A percentile compares a stretch with the other conserved stretches of the same genome.
These are phyloP conservation scores for Fragaria vesca DNA, from an alignment of 306 rosid species.

Conservation along the genomic window DNA sequence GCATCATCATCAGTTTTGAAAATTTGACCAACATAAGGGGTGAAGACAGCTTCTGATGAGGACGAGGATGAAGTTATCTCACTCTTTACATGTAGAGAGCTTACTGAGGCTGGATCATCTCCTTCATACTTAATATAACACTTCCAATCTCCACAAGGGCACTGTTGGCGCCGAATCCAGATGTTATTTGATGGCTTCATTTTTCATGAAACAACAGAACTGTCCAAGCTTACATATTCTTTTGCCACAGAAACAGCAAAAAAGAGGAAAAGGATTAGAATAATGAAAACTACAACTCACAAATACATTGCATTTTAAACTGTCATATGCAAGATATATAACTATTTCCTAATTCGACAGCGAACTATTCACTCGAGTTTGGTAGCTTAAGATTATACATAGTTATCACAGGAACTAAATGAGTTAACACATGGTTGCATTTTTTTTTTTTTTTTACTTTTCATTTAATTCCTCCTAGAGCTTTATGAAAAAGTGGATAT, in stretches of 20 bases:
- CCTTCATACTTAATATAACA: conserved; percentile 59
- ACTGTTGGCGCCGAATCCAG: conserved; percentile 60
- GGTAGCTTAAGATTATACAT: neutral
- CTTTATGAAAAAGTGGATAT: neutral
- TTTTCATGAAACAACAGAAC: neutral
- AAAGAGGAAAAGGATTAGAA: neutral
- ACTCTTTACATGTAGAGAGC: conserved; percentile 40
- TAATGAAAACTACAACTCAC: neutral
- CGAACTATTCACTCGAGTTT: neutral
- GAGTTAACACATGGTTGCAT: neutral
- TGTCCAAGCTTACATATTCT: conserved; percentile 4
- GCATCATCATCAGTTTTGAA: conserved; percentile 65
- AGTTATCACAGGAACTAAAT: neutral
- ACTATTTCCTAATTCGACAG: neutral
- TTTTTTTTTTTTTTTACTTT: neutral
- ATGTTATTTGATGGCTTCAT: conserved; percentile 50
- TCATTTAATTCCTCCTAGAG: neutral
- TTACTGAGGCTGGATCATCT: conserved; percentile 42
- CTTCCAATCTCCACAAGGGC: conserved; percentile 77
- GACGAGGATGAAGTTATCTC: conserved; percentile 36
- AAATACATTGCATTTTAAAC: neutral
- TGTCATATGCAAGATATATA: conserved; percentile 6
- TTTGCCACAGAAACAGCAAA: neutral
- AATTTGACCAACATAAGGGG: conserved; percentile 71
- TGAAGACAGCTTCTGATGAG: conserved; percentile 49